phyloP scores from a whole-genome alignment of 306 rosid species.

The Crotalaria pallida region DNA sequence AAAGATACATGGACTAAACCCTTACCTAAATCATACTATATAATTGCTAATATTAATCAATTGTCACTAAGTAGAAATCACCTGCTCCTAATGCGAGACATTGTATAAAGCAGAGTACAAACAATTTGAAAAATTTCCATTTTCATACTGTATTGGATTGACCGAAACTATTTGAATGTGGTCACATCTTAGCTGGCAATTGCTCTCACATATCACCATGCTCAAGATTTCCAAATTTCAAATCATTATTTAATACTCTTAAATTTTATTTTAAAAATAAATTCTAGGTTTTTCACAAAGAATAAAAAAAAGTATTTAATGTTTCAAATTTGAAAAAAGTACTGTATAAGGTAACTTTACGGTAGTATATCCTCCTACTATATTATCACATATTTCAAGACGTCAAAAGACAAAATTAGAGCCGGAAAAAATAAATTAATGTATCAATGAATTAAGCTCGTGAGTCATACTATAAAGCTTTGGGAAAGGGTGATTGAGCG shows the following conservation, averaged over 20 bases:
- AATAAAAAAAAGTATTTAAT: too few species aligned
- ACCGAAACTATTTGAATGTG: not conserved
- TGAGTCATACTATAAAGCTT: too few species aligned
- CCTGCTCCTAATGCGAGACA: not conserved
- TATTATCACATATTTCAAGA: too few species aligned
- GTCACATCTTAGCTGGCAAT: not conserved
- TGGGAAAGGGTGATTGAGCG: too few species aligned
- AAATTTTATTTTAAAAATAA: too few species aligned
- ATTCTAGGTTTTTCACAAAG: too few species aligned
- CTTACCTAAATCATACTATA: not conserved
- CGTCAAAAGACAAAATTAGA: too few species aligned
- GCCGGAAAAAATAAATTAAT: too few species aligned
- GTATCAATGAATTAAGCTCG: too few species aligned
- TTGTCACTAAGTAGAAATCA: not conserved
- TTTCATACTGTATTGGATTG: constrained; percentile 5
- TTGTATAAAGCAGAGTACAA: constrained; percentile 1
- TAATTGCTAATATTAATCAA: not conserved
- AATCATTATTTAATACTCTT: constrained; percentile 3
- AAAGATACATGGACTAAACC: not conserved
- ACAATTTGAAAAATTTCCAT: constrained; percentile 12
- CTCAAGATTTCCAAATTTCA: constrained; percentile 14
- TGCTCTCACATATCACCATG: not conserved
- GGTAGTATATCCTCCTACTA: too few species aligned
- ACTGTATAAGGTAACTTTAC: too few species aligned
- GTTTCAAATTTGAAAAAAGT: too few species aligned